phyloP scores from a whole-genome alignment of 768 basidiomycete species.

The Strobilomyces dryophilus region DNA sequence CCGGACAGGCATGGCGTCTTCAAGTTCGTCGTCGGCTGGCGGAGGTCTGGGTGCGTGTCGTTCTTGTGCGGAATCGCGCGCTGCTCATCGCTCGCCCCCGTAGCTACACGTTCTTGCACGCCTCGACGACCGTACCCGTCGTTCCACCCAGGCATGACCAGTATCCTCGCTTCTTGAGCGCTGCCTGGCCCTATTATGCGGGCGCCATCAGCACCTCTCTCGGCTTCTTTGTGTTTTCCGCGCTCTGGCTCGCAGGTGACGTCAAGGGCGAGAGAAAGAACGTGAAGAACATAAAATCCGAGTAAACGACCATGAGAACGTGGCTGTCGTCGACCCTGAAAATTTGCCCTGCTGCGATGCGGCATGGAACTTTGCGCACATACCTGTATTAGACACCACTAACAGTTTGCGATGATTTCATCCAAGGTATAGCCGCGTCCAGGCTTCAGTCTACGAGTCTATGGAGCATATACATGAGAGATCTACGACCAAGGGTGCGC shows the following conservation, averaged over 20 bases:
- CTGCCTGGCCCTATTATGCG: constrained; percentile 94
- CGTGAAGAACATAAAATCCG: constrained; percentile 31
- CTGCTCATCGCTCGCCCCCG: not conserved
- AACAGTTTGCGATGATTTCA: not conserved
- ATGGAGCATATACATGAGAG: constrained; percentile 25
- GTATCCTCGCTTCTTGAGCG: constrained; percentile 91
- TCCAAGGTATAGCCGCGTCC: not conserved
- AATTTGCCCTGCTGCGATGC: constrained; percentile 5
- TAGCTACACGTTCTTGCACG: constrained; percentile 74
- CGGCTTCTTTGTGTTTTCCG: constrained; percentile 82
- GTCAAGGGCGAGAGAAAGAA: constrained; percentile 58
- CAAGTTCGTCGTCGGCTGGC: constrained; percentile 91
- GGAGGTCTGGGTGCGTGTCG: constrained; percentile 72
- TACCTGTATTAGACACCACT: constrained; percentile 17
- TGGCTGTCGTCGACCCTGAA: not conserved
- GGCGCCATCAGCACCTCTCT: constrained; percentile 87
- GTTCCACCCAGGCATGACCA: constrained; percentile 94
- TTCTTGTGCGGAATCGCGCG: not conserved
- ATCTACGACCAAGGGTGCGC: constrained; percentile 11
- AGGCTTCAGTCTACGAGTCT: constrained; percentile 16
- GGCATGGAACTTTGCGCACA: constrained; percentile 14
- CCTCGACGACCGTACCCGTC: constrained; percentile 74
- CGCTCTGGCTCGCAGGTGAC: constrained; percentile 84
- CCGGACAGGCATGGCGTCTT: constrained; percentile 98
- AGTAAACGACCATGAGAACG: constrained; percentile 14